phyloP scores from a whole-genome alignment of 805 yeast genomes.

The Starmerella stellata region DNA sequence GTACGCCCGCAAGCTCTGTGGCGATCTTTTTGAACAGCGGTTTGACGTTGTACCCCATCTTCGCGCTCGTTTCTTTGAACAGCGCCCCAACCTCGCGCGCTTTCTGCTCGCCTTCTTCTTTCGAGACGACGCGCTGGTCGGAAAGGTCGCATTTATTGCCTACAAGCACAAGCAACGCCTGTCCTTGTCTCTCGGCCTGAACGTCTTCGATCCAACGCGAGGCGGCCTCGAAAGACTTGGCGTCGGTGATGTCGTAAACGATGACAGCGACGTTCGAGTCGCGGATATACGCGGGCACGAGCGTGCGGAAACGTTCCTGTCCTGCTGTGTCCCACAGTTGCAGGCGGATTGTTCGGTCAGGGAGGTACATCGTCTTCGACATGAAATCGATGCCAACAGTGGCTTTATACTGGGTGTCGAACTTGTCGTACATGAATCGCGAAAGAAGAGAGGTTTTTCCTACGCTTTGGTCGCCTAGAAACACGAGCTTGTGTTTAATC shows the following conservation, averaged over 20 bases:
- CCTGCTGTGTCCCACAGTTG: constrained; percentile 98
- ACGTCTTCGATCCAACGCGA: constrained; percentile 91
- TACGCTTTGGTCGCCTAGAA: constrained; percentile 93
- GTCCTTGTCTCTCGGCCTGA: constrained; percentile 73
- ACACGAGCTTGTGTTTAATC: constrained; percentile 54
- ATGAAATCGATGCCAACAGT: constrained; percentile 93
- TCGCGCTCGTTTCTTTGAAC: constrained; percentile 85
- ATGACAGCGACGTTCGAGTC: constrained; percentile 96
- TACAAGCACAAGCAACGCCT: constrained; percentile 74
- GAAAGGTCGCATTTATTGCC: constrained; percentile 82
- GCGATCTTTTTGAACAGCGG: constrained; percentile 79
- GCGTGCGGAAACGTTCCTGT: constrained; percentile 84
- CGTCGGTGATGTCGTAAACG: constrained; percentile 79
- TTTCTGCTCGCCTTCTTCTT: constrained; percentile 75
- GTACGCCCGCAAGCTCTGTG: constrained; percentile 72
- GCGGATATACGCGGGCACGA: constrained; percentile 87
- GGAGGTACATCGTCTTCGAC: constrained; percentile 85
- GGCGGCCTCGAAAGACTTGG: constrained; percentile 63
- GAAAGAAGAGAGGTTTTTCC: constrained; percentile 93
- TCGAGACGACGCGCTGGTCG: constrained; percentile 67
- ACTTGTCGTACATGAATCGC: constrained; percentile 95
- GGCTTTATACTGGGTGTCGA: constrained; percentile 85
- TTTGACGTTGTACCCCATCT: constrained; percentile 87
- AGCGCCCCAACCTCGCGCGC: constrained; percentile 58
- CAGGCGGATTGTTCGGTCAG: constrained; percentile 83